Conservation (phyloP, 306 rosid genomes). For the Casuarina equisetifolia region DNA sequence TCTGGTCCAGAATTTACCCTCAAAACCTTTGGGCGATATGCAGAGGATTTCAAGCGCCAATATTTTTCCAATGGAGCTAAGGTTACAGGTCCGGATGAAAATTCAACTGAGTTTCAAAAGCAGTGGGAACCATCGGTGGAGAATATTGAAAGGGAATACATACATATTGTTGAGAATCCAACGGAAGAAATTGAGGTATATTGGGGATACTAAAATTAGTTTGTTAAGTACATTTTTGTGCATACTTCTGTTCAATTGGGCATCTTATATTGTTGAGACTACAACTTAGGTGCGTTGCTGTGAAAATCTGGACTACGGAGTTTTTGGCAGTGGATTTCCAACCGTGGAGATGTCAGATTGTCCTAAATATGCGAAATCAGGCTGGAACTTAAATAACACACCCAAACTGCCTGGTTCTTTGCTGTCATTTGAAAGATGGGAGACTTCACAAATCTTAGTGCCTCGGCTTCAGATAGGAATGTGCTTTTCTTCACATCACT, state of each 20-base stretch:
- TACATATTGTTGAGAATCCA: slow-evolving; percentile 69
- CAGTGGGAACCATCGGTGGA: slow-evolving; percentile 66
- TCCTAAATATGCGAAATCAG: slow-evolving; percentile 53
- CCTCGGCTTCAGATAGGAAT: slow-evolving; percentile 70
- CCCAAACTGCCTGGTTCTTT: slow-evolving; percentile 49
- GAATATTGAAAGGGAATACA: slow-evolving; percentile 75
- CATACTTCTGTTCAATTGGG: slow-evolving; percentile 19
- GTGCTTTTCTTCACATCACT: slow-evolving; percentile 72
- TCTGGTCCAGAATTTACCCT: slow-evolving; percentile 62
- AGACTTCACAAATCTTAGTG: slow-evolving; percentile 8
- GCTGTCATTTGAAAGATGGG: too few relatives aligned
- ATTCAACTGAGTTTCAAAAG: slow-evolving; percentile 26
- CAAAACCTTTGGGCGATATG: slow-evolving; percentile 58
- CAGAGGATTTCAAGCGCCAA: slow-evolving; percentile 70
- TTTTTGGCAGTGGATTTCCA: slow-evolving; percentile 72
- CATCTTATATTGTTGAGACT: slow-evolving; percentile 27
- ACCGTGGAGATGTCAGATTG: slow-evolving; percentile 19
- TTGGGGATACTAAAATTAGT: slow-evolving; percentile 11
- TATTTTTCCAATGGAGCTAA: slow-evolving; percentile 49
- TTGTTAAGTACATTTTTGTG: slow-evolving; percentile 24
- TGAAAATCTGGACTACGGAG: slow-evolving; percentile 39
- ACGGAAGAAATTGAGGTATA: slow-evolving; percentile 86
- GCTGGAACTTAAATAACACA: slow-evolving; percentile 83
- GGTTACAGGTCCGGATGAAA: slow-evolving; percentile 32
- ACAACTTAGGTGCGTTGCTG: slow-evolving; percentile 61